Conservation (phyloP, 2,329 filamentous ascomycete genomes). For the Cadophora luteo-olivacea region DNA sequence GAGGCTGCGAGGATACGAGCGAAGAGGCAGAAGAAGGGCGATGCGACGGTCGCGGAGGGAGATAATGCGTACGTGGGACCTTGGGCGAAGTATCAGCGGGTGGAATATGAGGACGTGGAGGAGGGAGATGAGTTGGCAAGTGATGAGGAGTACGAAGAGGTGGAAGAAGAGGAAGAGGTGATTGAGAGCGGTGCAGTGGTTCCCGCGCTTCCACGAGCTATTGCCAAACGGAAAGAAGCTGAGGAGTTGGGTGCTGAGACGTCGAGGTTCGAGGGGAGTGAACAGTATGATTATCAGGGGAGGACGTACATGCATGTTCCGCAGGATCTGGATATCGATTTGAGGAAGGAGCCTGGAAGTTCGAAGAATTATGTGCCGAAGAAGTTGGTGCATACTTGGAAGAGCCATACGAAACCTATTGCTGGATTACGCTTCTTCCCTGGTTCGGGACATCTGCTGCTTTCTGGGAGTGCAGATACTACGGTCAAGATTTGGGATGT, state of each 20-base stretch:
- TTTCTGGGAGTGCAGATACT: slow-evolving; percentile 88
- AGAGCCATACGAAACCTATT: slow-evolving; percentile 81
- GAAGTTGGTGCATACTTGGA: slow-evolving; percentile 91
- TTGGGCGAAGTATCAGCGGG: slow-evolving; percentile 83
- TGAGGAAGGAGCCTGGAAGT: slow-evolving; percentile 81
- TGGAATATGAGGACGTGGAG: slow-evolving; percentile 76
- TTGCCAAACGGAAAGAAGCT: slow-evolving; percentile 61
- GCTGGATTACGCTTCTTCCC: slow-evolving; percentile 93
- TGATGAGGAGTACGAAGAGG: slow-evolving; percentile 79
- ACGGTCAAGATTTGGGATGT: slow-evolving; percentile 95
- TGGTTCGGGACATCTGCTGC: slow-evolving; percentile 81
- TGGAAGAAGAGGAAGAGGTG: slow-evolving; percentile 74
- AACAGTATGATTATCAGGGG: slow-evolving; percentile 91
- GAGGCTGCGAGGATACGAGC: slow-evolving; percentile 70
- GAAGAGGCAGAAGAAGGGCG: slow-evolving; percentile 85
- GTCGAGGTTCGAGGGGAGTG: slow-evolving; percentile 82
- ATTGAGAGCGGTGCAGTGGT: slow-evolving; percentile 69
- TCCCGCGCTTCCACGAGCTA: slow-evolving; percentile 59
- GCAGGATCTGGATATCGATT: slow-evolving; percentile 84
- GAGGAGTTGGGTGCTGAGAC: slow-evolving; percentile 75
- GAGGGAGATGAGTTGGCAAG: slow-evolving; percentile 77
- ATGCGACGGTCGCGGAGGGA: slow-evolving; percentile 83
- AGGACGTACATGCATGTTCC: slow-evolving; percentile 98
- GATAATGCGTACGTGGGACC: slow-evolving; percentile 90
- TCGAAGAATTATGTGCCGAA: slow-evolving; percentile 92